Evolutionary conservation across 2,329 filamentous ascomycete species (phyloP).

Genomic region (Cercospora canescens): DNA sequence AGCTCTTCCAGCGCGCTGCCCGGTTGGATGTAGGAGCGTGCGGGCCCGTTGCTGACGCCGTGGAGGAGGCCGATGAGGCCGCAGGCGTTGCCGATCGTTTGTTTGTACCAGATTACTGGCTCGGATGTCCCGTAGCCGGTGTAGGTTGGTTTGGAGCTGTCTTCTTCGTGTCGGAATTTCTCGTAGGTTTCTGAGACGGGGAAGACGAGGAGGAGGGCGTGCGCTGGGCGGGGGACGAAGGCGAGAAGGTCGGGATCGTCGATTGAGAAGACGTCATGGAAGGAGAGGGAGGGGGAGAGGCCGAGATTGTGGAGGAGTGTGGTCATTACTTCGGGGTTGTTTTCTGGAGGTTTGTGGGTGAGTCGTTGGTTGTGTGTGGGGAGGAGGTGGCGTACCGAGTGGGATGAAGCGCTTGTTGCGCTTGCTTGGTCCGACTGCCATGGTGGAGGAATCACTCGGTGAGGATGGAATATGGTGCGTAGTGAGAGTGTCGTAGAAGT

Average conservation of each 20-base stretch:
- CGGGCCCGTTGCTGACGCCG: conserved; percentile 74
- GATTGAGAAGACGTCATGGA: conserved; percentile 92
- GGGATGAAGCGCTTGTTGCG: conserved; percentile 16
- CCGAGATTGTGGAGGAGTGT: conserved; percentile 79
- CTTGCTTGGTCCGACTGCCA: conserved; percentile 10
- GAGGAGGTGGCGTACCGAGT: conserved; percentile 35
- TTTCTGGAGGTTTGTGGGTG: conserved; percentile 46
- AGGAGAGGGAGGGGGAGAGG: conserved; percentile 70
- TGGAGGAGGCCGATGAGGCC: conserved; percentile 88
- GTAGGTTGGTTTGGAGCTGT: conserved; percentile 65
- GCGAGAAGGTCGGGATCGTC: conserved; percentile 80
- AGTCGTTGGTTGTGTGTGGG: background rate
- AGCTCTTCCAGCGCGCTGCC: conserved; percentile 53
- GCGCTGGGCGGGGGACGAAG: conserved; percentile 83
- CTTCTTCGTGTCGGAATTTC: conserved; percentile 71
- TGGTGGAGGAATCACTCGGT: background rate
- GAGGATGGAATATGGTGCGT: background rate
- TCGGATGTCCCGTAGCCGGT: conserved; percentile 65
- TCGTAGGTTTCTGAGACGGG: conserved; percentile 81
- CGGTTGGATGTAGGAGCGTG: conserved; percentile 59
- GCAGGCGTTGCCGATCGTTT: conserved; percentile 93
- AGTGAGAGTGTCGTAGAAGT: background rate
- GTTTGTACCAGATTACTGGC: conserved; percentile 88
- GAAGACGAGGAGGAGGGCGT: conserved; percentile 89
- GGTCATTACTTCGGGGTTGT: conserved; percentile 88